Percentiles rank a stretch among this genome's conserved stretches.
Evolutionary conservation across 176 grass and related monocot species (phyloP).

Genomic region (Tillandsia leiboldiana): DNA sequence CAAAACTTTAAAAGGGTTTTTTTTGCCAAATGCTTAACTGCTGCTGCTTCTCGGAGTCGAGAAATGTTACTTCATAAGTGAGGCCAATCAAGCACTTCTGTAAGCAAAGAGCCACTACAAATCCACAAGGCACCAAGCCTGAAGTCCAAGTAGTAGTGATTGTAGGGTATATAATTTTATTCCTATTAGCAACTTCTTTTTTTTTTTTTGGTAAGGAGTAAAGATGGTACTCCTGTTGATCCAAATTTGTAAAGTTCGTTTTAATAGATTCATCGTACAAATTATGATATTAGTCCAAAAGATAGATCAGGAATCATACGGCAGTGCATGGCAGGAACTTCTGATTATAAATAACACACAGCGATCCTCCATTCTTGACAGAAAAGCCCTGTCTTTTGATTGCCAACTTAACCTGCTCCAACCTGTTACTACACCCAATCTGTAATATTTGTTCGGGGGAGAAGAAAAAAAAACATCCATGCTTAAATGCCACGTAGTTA

Average conservation of each 20-base stretch:
- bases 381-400: slow-evolving; percentile 17
- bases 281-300: slow-evolving; percentile 1
- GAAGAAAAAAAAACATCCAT: neutral
- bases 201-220: too few relatives aligned
- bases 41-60: too few relatives aligned
- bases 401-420: slow-evolving; percentile 9
- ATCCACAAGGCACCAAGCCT: too few relatives aligned
- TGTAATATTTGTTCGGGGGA: neutral
- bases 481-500: neutral
- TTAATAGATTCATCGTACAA: neutral
- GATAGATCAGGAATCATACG: slow-evolving; percentile 8
- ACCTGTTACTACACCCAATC: neutral
- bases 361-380: slow-evolving; percentile 9
- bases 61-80: too few relatives aligned
- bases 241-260: neutral
- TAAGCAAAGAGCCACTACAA: too few relatives aligned
- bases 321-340: slow-evolving; percentile 17
- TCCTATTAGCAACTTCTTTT: too few relatives aligned
- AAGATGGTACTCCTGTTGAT: too few relatives aligned
- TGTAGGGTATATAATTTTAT: too few relatives aligned
- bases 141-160: too few relatives aligned
- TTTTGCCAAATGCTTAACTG: too few relatives aligned
- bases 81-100: too few relatives aligned
- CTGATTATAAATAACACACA: neutral
- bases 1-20: too few relatives aligned